A percentile compares a stretch with the other conserved stretches of the same genome.
phyloP scores from a whole-genome alignment of 208 protist species.

The Entamoeba invadens region DNA sequence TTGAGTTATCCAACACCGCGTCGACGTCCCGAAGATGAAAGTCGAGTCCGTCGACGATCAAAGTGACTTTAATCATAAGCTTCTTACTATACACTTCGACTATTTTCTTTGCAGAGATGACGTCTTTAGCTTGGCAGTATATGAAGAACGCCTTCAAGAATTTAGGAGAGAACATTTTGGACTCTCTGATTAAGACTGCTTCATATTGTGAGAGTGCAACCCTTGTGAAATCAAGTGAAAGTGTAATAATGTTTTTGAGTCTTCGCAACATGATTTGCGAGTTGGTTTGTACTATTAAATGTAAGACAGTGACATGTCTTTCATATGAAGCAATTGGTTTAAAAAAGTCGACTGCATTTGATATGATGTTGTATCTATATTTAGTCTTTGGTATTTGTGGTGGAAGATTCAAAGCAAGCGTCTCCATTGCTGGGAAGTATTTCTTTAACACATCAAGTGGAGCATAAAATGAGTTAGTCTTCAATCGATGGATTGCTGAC shows the following conservation, averaged over 20 bases:
- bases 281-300: background rate
- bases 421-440: background rate
- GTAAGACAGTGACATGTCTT: background rate
- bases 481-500: background rate
- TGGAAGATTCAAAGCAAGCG: background rate
- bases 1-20: background rate
- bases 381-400: background rate
- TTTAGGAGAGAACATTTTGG: background rate
- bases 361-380: background rate
- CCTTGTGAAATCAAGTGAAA: background rate
- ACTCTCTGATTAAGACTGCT: background rate
- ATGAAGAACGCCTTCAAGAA: background rate
- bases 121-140: background rate
- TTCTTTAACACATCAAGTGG: background rate
- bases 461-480: background rate
- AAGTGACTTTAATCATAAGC: background rate
- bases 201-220: background rate
- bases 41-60: background rate
- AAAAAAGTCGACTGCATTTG: background rate
- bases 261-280: background rate
- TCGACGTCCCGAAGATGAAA: background rate
- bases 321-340: background rate
- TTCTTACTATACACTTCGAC: background rate
- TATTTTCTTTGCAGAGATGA: background rate
- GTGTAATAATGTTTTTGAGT: background rate